phyloP scores from a whole-genome alignment of 1,284 basidiomycete genomes.

The Sanguinoderma infundibulare region DNA sequence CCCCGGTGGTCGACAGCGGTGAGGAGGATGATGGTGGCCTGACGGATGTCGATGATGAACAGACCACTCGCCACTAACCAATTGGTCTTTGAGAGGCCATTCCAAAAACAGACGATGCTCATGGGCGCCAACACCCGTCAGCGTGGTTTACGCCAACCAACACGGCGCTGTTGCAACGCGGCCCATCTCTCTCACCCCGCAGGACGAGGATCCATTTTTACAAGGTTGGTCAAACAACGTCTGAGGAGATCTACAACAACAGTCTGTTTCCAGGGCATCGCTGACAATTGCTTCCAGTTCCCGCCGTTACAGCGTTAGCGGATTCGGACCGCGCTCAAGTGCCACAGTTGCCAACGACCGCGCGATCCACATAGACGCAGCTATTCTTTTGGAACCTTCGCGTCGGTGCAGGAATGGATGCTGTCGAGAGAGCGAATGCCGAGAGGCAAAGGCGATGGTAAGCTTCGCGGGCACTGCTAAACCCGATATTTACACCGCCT shows the following conservation, averaged over 20 bases:
- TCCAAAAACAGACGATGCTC: too few relatives aligned
- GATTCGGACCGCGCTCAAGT: not conserved
- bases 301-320: not conserved
- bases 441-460: slow-evolving; percentile 75
- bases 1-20: too few relatives aligned
- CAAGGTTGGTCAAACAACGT: not conserved
- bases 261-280: not conserved
- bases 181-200: too few relatives aligned
- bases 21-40: too few relatives aligned
- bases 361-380: not conserved
- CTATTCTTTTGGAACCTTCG: not conserved
- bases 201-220: too few relatives aligned
- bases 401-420: slow-evolving; percentile 58
- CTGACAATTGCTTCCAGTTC: not conserved
- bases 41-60: too few relatives aligned
- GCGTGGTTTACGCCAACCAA: too few relatives aligned
- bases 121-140: too few relatives aligned
- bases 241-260: not conserved
- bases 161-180: too few relatives aligned
- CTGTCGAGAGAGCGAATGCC: slow-evolving; percentile 74
- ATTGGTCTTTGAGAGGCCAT: too few relatives aligned
- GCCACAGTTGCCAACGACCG: not conserved
- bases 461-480: slow-evolving; percentile 9
- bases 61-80: too few relatives aligned
- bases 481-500: slow-evolving; percentile 11